Percentiles rank a stretch among this genome's conserved stretches.
Conservation (phyloP, 345 rosid genomes). For the Lepidium didymum region DNA sequence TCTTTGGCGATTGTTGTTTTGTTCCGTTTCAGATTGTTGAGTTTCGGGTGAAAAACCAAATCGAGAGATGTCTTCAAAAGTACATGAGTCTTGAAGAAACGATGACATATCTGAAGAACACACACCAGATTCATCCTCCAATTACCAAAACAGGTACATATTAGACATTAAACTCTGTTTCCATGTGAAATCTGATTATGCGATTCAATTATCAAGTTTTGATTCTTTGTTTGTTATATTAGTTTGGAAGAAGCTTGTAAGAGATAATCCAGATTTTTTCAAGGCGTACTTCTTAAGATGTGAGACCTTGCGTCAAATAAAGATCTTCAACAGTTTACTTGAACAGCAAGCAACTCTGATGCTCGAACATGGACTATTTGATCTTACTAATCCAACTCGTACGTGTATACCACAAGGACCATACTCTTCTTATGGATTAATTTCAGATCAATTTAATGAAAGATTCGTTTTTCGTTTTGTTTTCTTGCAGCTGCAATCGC, state of each 20-base stretch:
- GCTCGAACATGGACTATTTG: not conserved
- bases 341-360: not conserved
- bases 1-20: not conserved
- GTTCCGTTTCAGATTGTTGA: not conserved
- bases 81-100: slow-evolving; percentile 4
- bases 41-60: not conserved
- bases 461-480: no score
- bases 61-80: not conserved
- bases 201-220: not conserved
- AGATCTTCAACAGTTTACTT: not conserved
- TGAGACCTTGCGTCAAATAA: no score
- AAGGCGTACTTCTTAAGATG: not conserved
- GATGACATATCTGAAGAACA: not conserved
- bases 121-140: not conserved
- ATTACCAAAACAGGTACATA: not conserved
- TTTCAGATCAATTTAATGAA: no score
- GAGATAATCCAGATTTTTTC: not conserved
- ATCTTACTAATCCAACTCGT: no score
- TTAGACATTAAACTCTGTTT: not conserved
- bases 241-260: slow-evolving; percentile 17
- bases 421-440: no score
- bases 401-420: no score
- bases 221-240: not conserved
- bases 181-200: no score
- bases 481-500: no score